Evolutionary conservation across 805 yeast species (phyloP).

Genomic region (Ogataea nitratoaversa): DNA sequence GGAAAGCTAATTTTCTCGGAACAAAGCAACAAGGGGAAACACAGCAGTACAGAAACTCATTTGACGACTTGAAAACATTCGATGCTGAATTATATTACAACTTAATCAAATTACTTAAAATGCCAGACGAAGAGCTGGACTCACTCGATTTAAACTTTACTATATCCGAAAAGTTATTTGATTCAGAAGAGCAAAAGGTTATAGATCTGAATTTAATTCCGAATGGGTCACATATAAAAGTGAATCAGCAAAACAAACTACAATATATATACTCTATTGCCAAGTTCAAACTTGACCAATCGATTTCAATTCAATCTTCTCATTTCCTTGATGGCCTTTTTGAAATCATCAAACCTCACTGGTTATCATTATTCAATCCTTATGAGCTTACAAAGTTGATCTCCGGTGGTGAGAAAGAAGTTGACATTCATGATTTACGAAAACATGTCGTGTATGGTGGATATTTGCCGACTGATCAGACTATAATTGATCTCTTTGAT

Average conservation of each 20-base stretch:
- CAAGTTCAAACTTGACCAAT: conserved; percentile 68
- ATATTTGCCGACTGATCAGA: conserved; percentile 47
- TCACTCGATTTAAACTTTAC: conserved; percentile 65
- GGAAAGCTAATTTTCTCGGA: conserved; percentile 15
- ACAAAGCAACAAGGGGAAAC: conserved; percentile 9
- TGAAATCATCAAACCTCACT: conserved; percentile 60
- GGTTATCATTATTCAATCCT: conserved; percentile 86
- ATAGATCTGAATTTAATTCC: conserved; percentile 56
- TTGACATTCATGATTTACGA: conserved; percentile 68
- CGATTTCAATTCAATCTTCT: conserved; percentile 53
- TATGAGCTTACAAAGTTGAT: conserved; percentile 79
- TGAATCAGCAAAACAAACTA: conserved; percentile 55
- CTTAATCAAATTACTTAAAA: conserved; percentile 54
- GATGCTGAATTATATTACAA: conserved; percentile 66
- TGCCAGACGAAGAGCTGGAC: conserved; percentile 53
- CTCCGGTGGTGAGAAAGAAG: conserved; percentile 69
- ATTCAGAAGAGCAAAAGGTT: conserved; percentile 16
- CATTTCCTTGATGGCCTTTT: conserved; percentile 68
- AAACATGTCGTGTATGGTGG: conserved; percentile 65
- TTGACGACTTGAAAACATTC: conserved; percentile 72
- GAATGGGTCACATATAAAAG: conserved; percentile 53
- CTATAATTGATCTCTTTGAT: conserved; percentile 69
- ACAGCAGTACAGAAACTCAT: conserved; percentile 47
- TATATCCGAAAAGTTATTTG: conserved; percentile 44
- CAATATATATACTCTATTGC: conserved; percentile 76